Percentiles rank a stretch among this genome's conserved stretches.
Conservation (phyloP, 2,329 filamentous ascomycete genomes). For the Trichoderma hamatum region DNA sequence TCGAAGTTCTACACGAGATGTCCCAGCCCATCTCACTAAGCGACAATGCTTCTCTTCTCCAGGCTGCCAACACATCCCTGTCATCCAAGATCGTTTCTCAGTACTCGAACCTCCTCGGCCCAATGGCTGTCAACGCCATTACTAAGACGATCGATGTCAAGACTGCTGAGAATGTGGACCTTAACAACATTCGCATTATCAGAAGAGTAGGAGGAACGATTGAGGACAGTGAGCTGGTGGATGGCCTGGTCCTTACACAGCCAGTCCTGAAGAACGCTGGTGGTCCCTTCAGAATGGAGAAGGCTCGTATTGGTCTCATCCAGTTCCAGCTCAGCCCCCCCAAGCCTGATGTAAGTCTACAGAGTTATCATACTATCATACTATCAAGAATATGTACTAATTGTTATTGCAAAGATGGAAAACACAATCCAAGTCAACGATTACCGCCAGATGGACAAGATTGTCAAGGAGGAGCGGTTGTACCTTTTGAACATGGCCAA, state of each 20-base stretch:
- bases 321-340: slow-evolving; percentile 98
- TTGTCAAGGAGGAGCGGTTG: slow-evolving; percentile 96
- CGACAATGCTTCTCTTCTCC: slow-evolving; percentile 87
- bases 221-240: slow-evolving; percentile 96
- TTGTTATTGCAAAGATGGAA: slow-evolving; percentile 72
- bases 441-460: slow-evolving; percentile 99
- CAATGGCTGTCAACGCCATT: slow-evolving; percentile 97
- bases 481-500: slow-evolving; percentile 99
- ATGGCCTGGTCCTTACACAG: slow-evolving; percentile 90
- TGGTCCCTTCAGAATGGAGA: slow-evolving; percentile 91
- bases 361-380: slow-evolving; percentile 36
- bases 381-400: slow-evolving; percentile 31
- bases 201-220: slow-evolving; percentile 99
- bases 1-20: slow-evolving; percentile 91
- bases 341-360: slow-evolving; percentile 81
- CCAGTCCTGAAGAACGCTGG: slow-evolving; percentile 91
- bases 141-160: slow-evolving; percentile 94
- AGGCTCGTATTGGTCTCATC: slow-evolving; percentile 94
- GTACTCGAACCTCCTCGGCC: slow-evolving; percentile 91
- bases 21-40: slow-evolving; percentile 87
- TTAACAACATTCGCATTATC: slow-evolving; percentile 94
- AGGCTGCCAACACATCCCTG: slow-evolving; percentile 94
- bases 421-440: slow-evolving; percentile 99
- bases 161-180: slow-evolving; percentile 93
- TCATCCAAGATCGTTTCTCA: slow-evolving; percentile 99